Evolutionary conservation across 148 eudicot species (phyloP).

Genomic region (Suaeda aralocaspica): DNA sequence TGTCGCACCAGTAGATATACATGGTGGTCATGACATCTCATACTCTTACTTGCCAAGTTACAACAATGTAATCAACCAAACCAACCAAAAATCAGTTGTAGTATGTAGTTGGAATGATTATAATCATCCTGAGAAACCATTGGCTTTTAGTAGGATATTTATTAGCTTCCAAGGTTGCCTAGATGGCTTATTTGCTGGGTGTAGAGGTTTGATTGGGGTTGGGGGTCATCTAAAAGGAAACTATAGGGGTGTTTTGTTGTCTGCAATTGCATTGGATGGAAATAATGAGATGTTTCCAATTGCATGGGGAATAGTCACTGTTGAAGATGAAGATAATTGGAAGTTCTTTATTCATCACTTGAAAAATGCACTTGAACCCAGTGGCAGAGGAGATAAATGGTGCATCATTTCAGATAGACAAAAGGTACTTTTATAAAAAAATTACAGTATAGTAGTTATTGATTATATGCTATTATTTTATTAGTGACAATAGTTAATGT

Average conservation of each 20-base stretch:
- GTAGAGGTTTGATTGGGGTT: not conserved
- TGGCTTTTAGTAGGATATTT: not conserved
- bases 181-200: not conserved
- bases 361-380: not conserved
- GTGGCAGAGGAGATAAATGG: not conserved
- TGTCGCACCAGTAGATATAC: not conserved
- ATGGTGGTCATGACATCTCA: not conserved
- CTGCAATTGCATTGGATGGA: not conserved
- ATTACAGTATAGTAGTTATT: too few species aligned
- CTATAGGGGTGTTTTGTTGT: not conserved
- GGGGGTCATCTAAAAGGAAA: not conserved
- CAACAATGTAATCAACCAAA: not conserved
- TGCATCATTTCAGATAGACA: not conserved
- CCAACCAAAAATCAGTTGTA: not conserved
- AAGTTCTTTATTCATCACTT: not conserved
- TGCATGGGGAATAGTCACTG: not conserved
- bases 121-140: not conserved
- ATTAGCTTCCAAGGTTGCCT: not conserved
- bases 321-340: not conserved
- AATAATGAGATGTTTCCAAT: conserved; percentile 1
- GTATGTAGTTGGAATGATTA: not conserved
- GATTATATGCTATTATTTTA: too few species aligned
- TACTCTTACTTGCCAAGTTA: not conserved
- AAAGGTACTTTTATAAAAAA: conserved; percentile 43
- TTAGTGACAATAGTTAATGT: too few species aligned